phyloP scores from a whole-genome alignment of 257 asterid genomes.

The Gardenia jasminoides region DNA sequence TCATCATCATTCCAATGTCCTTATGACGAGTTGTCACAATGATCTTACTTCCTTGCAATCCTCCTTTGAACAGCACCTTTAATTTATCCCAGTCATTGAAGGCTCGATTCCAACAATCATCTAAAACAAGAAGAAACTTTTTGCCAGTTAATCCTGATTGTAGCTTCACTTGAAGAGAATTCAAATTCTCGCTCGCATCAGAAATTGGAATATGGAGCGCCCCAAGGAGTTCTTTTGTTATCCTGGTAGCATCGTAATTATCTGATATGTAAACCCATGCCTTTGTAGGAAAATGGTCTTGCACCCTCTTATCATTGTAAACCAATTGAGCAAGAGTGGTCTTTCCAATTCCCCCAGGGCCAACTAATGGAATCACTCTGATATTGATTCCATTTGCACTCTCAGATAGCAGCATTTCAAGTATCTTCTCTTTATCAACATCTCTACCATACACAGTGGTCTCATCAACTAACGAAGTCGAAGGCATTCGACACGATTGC shows the following conservation, averaged over 20 bases:
- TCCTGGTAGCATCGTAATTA: conserved; percentile 39
- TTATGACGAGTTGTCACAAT: conserved; percentile 59
- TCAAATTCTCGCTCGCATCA: conserved; percentile 27
- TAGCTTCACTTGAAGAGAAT: conserved; percentile 45
- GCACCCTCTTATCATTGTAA: conserved; percentile 38
- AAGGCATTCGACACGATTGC: background rate
- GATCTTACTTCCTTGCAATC: conserved; percentile 48
- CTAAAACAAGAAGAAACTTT: conserved; percentile 53
- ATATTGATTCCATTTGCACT: background rate
- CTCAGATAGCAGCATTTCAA: background rate
- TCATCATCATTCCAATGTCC: conserved; percentile 40
- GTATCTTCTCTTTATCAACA: conserved; percentile 14
- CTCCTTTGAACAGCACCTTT: conserved; percentile 37
- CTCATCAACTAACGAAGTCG: conserved; percentile 24
- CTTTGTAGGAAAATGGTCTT: conserved; percentile 29
- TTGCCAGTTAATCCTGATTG: conserved; percentile 37
- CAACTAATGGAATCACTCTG: conserved; percentile 17
- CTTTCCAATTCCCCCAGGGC: conserved; percentile 19
- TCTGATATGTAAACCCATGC: conserved; percentile 59
- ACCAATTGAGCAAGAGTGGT: conserved; percentile 45
- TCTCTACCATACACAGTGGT: conserved; percentile 1
- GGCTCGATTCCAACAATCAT: conserved; percentile 54
- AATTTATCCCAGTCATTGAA: conserved; percentile 42
- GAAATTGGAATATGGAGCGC: conserved; percentile 31
- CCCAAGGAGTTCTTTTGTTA: conserved; percentile 32